Conservation (phyloP, 140 eudicot species). For the Erigeron philadelphicus region DNA sequence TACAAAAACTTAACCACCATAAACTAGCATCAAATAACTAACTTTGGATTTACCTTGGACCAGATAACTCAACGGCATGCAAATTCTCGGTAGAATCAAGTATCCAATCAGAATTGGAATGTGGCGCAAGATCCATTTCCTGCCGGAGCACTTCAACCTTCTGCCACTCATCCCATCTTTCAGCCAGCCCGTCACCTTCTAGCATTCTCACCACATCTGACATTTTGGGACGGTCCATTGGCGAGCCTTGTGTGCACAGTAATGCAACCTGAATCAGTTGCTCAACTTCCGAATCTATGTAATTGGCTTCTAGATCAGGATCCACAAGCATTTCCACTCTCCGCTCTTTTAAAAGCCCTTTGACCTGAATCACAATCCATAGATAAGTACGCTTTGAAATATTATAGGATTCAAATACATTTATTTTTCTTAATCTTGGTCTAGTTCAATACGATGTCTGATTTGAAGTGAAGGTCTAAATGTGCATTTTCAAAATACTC, state of each 20-base stretch:
- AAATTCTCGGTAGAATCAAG: constrained; percentile 80
- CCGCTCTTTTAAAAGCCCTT: constrained; percentile 83
- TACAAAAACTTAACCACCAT: constrained; percentile 30
- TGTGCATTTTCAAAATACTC: too few relatives aligned
- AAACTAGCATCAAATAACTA: constrained; percentile 1
- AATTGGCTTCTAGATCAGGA: constrained; percentile 65
- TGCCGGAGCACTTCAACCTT: constrained; percentile 80
- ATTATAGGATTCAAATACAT: neutral
- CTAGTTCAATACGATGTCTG: too few relatives aligned
- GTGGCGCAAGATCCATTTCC: constrained; percentile 78
- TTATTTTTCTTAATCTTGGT: too few relatives aligned
- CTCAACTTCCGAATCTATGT: constrained; percentile 77
- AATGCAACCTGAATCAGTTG: constrained; percentile 85
- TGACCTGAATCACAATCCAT: constrained; percentile 45
- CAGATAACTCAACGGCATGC: constrained; percentile 83
- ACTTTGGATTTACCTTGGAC: constrained; percentile 56
- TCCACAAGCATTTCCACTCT: constrained; percentile 89
- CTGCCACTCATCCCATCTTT: constrained; percentile 96
- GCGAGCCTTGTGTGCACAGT: constrained; percentile 79
- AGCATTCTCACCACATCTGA: constrained; percentile 91
- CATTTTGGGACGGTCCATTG: constrained; percentile 91
- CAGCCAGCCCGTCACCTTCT: constrained; percentile 92
- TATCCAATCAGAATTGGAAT: constrained; percentile 74
- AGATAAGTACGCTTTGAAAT: neutral
- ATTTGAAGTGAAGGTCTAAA: too few relatives aligned